These are phyloP conservation scores for Umbilicus rupestris DNA, from an alignment of 164 flowering plant species.

Conservation along the genomic window DNA sequence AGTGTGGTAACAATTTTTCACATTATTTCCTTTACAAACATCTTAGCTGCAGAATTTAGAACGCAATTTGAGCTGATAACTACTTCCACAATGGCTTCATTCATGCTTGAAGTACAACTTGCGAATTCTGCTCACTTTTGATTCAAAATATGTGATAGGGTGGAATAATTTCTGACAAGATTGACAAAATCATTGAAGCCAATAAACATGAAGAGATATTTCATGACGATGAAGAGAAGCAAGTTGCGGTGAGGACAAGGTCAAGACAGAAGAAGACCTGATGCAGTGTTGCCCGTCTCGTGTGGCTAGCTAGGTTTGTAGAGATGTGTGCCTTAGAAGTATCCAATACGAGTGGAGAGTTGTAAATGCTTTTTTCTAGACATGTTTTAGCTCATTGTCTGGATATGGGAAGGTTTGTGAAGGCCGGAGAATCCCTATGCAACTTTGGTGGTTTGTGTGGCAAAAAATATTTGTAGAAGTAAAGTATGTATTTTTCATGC, in stretches of 20 bases:
- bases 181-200: background rate
- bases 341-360: too few species aligned
- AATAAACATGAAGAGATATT: background rate
- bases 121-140: background rate
- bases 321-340: too few species aligned
- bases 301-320: too few species aligned
- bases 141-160: background rate
- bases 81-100: background rate
- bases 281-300: background rate
- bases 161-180: background rate
- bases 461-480: too few species aligned
- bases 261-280: background rate
- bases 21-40: background rate
- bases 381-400: too few species aligned
- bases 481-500: too few species aligned
- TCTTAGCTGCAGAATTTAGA: background rate
- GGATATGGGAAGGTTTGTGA: too few species aligned
- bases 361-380: too few species aligned
- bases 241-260: background rate
- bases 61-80: background rate
- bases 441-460: too few species aligned
- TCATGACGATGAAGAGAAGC: background rate
- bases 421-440: too few species aligned
- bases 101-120: background rate
- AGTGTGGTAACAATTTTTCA: constrained; percentile 20